A percentile compares a stretch with the other conserved stretches of the same genome.
Evolutionary conservation across 768 basidiomycete species (phyloP).

Genomic region (Boletus coccyginus): DNA sequence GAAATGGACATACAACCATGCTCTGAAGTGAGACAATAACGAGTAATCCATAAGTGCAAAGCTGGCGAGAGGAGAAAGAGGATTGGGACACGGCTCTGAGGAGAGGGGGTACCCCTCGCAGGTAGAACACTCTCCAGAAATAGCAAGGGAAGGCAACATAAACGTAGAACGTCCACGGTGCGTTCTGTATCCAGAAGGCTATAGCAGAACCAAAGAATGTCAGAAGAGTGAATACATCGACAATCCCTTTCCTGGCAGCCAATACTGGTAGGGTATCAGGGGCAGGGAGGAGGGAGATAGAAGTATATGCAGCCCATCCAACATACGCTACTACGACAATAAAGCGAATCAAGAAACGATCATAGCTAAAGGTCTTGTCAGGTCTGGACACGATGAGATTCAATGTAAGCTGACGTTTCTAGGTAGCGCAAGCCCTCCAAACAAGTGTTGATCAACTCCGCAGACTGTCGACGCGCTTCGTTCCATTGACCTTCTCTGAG

Average conservation of each 20-base stretch:
- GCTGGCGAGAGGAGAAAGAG: conserved; percentile 20
- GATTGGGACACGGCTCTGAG: conserved; percentile 14
- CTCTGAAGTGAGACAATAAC: conserved; percentile 49
- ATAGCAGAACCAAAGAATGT: conserved; percentile 39
- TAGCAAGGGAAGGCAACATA: conserved; percentile 75
- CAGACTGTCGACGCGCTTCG: conserved; percentile 48
- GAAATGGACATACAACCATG: conserved; percentile 62
- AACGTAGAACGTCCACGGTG: conserved; percentile 71
- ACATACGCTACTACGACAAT: conserved; percentile 72
- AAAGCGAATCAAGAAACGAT: conserved; percentile 64
- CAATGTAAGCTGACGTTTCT: conserved; percentile 47
- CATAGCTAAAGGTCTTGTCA: conserved; percentile 46
- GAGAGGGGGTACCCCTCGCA: conserved; percentile 21
- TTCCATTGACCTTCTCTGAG: conserved; percentile 44
- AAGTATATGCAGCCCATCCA: conserved; percentile 74
- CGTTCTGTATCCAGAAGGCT: conserved; percentile 58
- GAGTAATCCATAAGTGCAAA: conserved; percentile 29
- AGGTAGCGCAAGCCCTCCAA: conserved; percentile 72
- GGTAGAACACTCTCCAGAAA: conserved; percentile 66
- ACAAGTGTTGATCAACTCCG: conserved; percentile 49
- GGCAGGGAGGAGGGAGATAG: conserved; percentile 53
- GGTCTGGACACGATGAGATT: not conserved
- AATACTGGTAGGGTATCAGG: conserved; percentile 17
- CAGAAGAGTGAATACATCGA: conserved; percentile 28
- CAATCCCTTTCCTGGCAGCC: not conserved